Conservation (phyloP, 2,329 filamentous ascomycete genomes). For the Venturia asperata region DNA sequence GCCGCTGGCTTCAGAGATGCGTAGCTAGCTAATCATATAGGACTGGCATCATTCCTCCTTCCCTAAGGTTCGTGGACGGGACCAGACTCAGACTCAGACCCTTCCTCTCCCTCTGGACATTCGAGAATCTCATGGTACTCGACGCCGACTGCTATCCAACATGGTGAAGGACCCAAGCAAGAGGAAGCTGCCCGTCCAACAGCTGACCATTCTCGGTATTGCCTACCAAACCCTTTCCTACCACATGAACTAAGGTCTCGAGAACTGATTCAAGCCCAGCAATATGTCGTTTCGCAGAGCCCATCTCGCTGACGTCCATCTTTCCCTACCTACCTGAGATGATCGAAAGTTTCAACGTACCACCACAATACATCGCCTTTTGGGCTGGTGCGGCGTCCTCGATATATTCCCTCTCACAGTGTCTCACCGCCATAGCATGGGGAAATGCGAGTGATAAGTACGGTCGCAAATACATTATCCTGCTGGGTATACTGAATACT, state of each 20-base stretch:
- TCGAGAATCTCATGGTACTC: background rate
- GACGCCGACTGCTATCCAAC: background rate
- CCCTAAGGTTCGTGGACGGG: background rate
- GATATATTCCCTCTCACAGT: constrained; percentile 70
- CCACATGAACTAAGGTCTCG: background rate
- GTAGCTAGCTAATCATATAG: background rate
- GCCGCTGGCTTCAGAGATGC: background rate
- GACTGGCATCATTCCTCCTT: background rate
- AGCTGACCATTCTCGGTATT: constrained; percentile 35
- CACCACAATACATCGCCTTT: constrained; percentile 34
- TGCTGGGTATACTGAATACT: constrained; percentile 66
- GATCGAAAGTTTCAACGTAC: constrained; percentile 35
- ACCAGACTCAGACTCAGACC: no score
- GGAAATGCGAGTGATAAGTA: constrained; percentile 73
- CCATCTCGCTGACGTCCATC: constrained; percentile 86
- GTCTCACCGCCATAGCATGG: constrained; percentile 81
- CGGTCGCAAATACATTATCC: constrained; percentile 76
- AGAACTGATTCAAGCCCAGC: constrained; percentile 45
- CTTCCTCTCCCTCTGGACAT: background rate
- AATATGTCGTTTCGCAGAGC: constrained; percentile 86
- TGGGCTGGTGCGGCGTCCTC: constrained; percentile 86
- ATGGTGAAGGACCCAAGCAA: constrained; percentile 19
- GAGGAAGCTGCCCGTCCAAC: constrained; percentile 34
- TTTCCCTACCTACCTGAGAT: constrained; percentile 78
- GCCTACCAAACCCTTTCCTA: background rate